Evolutionary conservation across 306 rosid species (phyloP).

Genomic region (Begonia loranthoides): DNA sequence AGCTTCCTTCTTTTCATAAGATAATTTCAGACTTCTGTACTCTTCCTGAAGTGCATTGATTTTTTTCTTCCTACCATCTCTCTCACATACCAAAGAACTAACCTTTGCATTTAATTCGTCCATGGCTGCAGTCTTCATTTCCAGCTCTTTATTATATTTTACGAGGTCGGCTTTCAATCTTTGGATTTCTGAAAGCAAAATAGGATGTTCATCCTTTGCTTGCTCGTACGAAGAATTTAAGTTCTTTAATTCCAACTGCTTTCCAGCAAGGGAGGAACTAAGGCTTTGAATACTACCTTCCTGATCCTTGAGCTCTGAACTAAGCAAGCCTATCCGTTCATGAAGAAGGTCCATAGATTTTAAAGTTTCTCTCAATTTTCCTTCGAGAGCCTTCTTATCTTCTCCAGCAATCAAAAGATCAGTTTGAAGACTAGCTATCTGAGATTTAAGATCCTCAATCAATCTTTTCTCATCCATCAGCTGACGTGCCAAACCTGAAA

Average conservation of each 20-base stretch:
- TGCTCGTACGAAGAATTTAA: constrained; percentile 32
- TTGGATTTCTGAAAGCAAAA: constrained; percentile 36
- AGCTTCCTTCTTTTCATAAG: constrained; percentile 43
- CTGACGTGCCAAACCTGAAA: constrained; percentile 43
- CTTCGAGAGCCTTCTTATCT: constrained; percentile 42
- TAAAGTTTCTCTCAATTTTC: constrained; percentile 20
- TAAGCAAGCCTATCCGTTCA: constrained; percentile 35
- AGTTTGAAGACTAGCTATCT: constrained; percentile 28
- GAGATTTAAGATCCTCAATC: constrained; percentile 44
- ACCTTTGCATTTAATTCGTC: constrained; percentile 36
- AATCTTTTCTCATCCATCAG: constrained; percentile 41
- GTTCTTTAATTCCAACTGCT: constrained; percentile 49
- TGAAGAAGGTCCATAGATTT: constrained; percentile 20
- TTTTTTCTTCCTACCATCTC: constrained; percentile 31
- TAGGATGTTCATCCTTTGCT: constrained; percentile 34
- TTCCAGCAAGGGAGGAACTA: constrained; percentile 47
- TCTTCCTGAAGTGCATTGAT: constrained; percentile 27
- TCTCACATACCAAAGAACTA: constrained; percentile 32
- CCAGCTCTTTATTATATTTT: constrained; percentile 38
- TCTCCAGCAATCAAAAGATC: constrained; percentile 21
- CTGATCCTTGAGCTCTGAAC: constrained; percentile 41
- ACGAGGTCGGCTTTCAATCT: constrained; percentile 41
- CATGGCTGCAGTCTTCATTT: constrained; percentile 32
- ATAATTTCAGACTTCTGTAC: constrained; percentile 35
- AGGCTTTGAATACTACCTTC: constrained; percentile 37